Percentiles rank a stretch among this genome's conserved stretches.
Conservation (phyloP, 169 alveolate genomes). For the Plasmodium chabaudi region DNA sequence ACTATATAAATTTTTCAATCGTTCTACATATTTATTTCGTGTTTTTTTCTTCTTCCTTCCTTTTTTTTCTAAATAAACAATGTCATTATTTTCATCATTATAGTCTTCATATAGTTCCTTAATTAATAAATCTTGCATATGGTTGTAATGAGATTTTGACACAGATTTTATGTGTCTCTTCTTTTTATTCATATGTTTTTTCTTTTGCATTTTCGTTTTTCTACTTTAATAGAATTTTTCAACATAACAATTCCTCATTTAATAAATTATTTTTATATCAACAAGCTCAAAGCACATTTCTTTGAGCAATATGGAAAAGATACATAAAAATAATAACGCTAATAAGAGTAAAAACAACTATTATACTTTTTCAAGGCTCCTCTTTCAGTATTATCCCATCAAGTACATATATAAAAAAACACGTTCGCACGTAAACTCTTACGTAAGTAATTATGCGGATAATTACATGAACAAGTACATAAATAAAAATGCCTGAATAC, state of each 20-base stretch:
- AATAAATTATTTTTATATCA: no score
- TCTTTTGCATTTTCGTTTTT: conserved; percentile 11
- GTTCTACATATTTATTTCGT: conserved; percentile 28
- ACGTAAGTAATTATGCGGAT: no score
- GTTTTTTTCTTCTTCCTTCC: background rate
- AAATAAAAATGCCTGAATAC: no score
- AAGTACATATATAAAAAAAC: no score
- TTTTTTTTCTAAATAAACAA: conserved; percentile 9
- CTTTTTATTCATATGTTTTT: conserved; percentile 11
- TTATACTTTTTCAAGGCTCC: no score
- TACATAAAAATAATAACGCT: no score
- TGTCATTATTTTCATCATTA: conserved; percentile 6
- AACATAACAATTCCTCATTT: background rate
- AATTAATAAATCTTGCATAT: conserved; percentile 3
- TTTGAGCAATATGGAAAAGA: no score
- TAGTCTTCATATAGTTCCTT: background rate
- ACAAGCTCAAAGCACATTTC: no score
- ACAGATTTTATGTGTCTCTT: background rate
- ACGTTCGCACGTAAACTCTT: no score
- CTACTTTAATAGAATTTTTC: background rate
- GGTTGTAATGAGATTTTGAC: background rate
- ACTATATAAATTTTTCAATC: conserved; percentile 17
- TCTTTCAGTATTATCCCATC: no score
- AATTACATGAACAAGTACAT: no score
- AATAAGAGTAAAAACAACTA: no score